Percentiles rank a stretch among this genome's conserved stretches.
These are phyloP conservation scores for Amesomyces nigricolor DNA, from an alignment of 2,329 filamentous ascomycete genomes.

Conservation along the genomic window DNA sequence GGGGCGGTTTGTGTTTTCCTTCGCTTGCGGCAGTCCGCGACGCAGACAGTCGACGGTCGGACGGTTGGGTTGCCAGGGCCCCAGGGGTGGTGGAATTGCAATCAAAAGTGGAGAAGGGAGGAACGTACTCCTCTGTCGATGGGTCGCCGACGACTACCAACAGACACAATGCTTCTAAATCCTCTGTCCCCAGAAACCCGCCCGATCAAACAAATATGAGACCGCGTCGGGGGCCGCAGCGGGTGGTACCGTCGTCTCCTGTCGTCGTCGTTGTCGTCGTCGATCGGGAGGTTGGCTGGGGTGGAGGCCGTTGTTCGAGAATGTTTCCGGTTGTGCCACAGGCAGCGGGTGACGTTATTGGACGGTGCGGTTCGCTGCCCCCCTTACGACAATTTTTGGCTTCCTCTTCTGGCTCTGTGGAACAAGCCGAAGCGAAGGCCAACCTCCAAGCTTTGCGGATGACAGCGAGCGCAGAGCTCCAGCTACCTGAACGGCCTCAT, in stretches of 20 bases:
- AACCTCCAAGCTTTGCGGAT: neutral
- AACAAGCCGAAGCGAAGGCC: constrained; percentile 6
- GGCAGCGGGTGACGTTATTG: constrained; percentile 21
- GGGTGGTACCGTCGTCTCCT: constrained; percentile 11
- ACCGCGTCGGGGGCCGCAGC: constrained; percentile 14
- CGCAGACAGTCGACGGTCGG: constrained; percentile 9
- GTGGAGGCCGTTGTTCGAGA: neutral
- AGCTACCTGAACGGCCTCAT: neutral
- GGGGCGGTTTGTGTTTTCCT: neutral
- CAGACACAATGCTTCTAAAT: neutral
- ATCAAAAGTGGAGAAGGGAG: constrained; percentile 24
- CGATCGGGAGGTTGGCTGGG: neutral
- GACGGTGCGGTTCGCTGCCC: constrained; percentile 8
- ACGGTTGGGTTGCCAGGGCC: neutral
- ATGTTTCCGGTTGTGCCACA: constrained; percentile 13
- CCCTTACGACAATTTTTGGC: constrained; percentile 19
- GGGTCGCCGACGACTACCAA: constrained; percentile 15
- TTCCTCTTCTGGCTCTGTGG: neutral
- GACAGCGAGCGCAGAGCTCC: neutral
- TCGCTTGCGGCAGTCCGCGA: neutral
- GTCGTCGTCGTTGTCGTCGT: constrained; percentile 5
- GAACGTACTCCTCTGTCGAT: constrained; percentile 21
- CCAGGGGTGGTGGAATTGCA: constrained; percentile 15
- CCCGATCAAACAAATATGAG: neutral
- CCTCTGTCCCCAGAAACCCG: constrained; percentile 1